A percentile compares a stretch with the other conserved stretches of the same genome.
Evolutionary conservation across 2,329 filamentous ascomycete genomes (phyloP).

Genomic region (Cladorrhinum sp.): DNA sequence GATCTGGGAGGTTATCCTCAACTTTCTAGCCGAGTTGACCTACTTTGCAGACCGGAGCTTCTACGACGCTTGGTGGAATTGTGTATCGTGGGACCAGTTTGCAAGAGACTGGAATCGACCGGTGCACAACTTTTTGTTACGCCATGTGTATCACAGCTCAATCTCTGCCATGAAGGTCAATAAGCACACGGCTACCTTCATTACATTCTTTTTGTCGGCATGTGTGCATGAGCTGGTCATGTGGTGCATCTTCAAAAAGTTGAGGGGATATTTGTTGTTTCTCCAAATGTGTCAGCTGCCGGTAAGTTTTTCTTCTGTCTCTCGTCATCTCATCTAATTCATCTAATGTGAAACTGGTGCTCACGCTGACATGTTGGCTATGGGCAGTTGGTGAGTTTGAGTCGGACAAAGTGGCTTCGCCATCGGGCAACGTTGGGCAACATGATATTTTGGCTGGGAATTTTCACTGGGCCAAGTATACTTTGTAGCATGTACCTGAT

Average conservation of each 20-base stretch:
- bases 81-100: slow-evolving; percentile 70
- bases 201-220: slow-evolving; percentile 71
- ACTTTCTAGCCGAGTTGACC: slow-evolving; percentile 73
- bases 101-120: slow-evolving; percentile 78
- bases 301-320: slow-evolving; percentile 32
- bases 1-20: slow-evolving; percentile 74
- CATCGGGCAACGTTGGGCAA: slow-evolving; percentile 65
- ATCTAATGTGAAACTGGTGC: not conserved
- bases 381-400: slow-evolving; percentile 58
- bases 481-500: slow-evolving; percentile 60
- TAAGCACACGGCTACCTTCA: slow-evolving; percentile 67
- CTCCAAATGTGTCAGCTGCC: slow-evolving; percentile 73
- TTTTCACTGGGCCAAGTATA: slow-evolving; percentile 73
- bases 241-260: slow-evolving; percentile 77
- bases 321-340: not conserved
- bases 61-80: slow-evolving; percentile 64
- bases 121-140: slow-evolving; percentile 72
- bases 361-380: slow-evolving; percentile 2
- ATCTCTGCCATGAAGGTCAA: slow-evolving; percentile 71
- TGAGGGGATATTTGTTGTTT: slow-evolving; percentile 69
- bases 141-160: slow-evolving; percentile 75
- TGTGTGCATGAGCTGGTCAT: slow-evolving; percentile 74
- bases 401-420: slow-evolving; percentile 63
- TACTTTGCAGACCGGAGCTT: slow-evolving; percentile 75
- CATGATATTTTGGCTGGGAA: slow-evolving; percentile 71